A percentile compares a stretch with the other conserved stretches of the same genome.
Evolutionary conservation across 257 asterid genomes (phyloP).

Genomic region (Voacanga thouarsii): DNA sequence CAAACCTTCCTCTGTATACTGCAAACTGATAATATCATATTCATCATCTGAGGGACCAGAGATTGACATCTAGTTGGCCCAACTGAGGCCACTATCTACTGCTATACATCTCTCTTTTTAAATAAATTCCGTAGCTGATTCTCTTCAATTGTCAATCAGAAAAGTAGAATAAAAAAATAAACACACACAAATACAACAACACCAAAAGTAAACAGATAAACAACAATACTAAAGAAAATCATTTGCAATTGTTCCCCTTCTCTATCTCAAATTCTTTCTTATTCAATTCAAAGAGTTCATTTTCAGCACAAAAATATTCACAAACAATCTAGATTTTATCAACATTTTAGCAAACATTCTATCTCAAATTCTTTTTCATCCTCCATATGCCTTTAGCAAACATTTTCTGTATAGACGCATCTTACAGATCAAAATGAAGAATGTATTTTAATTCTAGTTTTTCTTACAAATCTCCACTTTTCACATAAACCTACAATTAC

Average conservation of each 20-base stretch:
- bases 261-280: not conserved
- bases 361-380: too few relatives aligned
- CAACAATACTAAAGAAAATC: not conserved
- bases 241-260: not conserved
- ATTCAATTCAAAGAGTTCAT: not conserved
- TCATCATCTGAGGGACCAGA: slow-evolving; percentile 86
- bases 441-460: too few relatives aligned
- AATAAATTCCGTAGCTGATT: slow-evolving; percentile 83
- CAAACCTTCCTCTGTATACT: too few relatives aligned
- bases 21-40: slow-evolving; percentile 83
- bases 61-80: slow-evolving; percentile 93
- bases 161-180: slow-evolving; percentile 29
- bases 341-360: not conserved
- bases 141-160: slow-evolving; percentile 53
- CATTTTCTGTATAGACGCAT: not conserved
- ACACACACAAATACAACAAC: not conserved
- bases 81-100: slow-evolving; percentile 78
- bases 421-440: too few relatives aligned
- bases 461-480: too few relatives aligned
- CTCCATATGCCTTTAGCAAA: too few relatives aligned
- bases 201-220: not conserved
- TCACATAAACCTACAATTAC: too few relatives aligned
- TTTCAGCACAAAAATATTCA: not conserved
- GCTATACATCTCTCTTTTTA: slow-evolving; percentile 86
- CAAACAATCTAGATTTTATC: not conserved